Percentiles rank a stretch among this genome's conserved stretches.
Evolutionary conservation across 176 grass and related monocot genomes (phyloP).

Genomic region (Hordeum vulgare): DNA sequence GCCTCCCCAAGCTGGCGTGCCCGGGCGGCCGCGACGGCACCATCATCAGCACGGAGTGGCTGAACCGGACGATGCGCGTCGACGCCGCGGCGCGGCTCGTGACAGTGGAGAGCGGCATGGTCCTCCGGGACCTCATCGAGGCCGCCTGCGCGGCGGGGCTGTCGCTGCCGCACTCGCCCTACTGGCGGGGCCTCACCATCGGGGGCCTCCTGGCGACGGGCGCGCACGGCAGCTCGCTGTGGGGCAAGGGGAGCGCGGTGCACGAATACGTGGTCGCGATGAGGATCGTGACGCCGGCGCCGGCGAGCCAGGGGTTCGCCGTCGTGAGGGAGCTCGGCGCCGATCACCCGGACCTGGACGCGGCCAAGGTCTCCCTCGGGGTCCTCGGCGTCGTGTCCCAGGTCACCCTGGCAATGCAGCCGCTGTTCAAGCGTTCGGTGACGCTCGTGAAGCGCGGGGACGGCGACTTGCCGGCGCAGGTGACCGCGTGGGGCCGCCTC

Average conservation of each 20-base stretch:
- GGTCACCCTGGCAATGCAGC: not conserved
- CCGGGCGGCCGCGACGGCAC: not conserved
- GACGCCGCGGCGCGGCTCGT: not conserved
- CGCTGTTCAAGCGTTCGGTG: not conserved
- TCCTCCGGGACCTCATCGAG: constrained; percentile 29
- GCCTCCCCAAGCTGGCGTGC: not conserved
- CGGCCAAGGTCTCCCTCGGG: not conserved
- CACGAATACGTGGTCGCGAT: not conserved
- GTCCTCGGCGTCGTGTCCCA: not conserved
- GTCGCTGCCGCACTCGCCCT: constrained; percentile 41
- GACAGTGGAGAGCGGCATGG: constrained; percentile 22
- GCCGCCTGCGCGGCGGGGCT: constrained; percentile 33
- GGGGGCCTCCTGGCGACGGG: constrained; percentile 32
- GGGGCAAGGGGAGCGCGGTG: not conserved
- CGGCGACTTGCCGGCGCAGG: not conserved
- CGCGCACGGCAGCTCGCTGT: not conserved
- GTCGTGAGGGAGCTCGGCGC: not conserved
- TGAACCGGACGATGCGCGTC: not conserved
- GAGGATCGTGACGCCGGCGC: not conserved
- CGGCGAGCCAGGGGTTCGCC: not conserved
- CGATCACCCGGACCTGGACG: not conserved
- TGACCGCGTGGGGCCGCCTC: not conserved
- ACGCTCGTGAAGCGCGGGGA: not conserved
- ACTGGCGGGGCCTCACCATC: constrained; percentile 48
- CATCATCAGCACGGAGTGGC: not conserved